Percentiles rank a stretch among this genome's conserved stretches.
Evolutionary conservation across 2,329 filamentous ascomycete species (phyloP).

Genomic region (Volutella citrinella): DNA sequence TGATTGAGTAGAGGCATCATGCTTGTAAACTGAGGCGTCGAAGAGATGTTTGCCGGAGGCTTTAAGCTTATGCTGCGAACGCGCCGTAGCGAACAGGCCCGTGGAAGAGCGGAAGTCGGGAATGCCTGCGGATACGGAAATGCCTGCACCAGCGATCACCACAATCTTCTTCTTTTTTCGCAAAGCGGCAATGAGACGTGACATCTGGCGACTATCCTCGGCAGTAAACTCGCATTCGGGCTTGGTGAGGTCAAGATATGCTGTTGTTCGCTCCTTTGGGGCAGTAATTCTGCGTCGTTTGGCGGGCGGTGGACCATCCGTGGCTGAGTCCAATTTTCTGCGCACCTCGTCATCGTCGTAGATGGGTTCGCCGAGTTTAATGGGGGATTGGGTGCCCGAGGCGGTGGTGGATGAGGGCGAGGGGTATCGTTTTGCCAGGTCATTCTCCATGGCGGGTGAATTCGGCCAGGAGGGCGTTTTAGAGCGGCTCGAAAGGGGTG

Average conservation of each 20-base stretch:
- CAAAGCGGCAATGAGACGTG: slow-evolving; percentile 69
- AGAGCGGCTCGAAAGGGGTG: slow-evolving; percentile 53
- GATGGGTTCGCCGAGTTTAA: slow-evolving; percentile 41
- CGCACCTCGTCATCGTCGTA: slow-evolving; percentile 30
- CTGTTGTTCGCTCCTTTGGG: slow-evolving; percentile 68
- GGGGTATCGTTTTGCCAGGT: slow-evolving; percentile 46
- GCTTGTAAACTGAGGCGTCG: slow-evolving; percentile 95
- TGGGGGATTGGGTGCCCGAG: slow-evolving; percentile 51
- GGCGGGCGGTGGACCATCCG: slow-evolving; percentile 63
- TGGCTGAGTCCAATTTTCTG: slow-evolving; percentile 19
- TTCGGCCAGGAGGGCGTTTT: slow-evolving; percentile 50
- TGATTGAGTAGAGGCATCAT: slow-evolving; percentile 80
- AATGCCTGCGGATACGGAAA: slow-evolving; percentile 94
- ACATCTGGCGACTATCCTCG: slow-evolving; percentile 54
- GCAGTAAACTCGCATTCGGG: slow-evolving; percentile 46
- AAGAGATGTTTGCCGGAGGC: slow-evolving; percentile 90
- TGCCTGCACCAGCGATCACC: slow-evolving; percentile 92
- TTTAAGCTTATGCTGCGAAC: slow-evolving; percentile 85
- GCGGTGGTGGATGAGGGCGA: slow-evolving; percentile 47
- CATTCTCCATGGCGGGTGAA: slow-evolving; percentile 37
- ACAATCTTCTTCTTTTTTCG: slow-evolving; percentile 95
- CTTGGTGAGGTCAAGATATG: slow-evolving; percentile 68
- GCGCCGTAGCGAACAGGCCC: slow-evolving; percentile 83
- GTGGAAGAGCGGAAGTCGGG: slow-evolving; percentile 93
- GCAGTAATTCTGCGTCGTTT: slow-evolving; percentile 72